Evolutionary conservation across 345 rosid species (phyloP), one percentile per base, ranked within the genome.

Genomic region (Carallia pectinifolia): DNA sequence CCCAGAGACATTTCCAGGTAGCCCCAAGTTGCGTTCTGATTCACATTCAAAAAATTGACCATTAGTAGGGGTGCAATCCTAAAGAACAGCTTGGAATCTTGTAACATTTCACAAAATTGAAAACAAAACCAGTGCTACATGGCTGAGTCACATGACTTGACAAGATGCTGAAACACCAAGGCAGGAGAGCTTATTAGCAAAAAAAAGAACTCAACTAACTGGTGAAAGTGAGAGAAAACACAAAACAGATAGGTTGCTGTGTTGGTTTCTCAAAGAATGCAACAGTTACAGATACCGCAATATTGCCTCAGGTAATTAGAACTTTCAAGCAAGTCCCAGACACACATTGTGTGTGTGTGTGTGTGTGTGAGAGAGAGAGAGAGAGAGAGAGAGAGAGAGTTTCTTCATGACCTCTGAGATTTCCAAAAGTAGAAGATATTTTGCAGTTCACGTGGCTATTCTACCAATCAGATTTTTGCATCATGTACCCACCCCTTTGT

Each of bases 1-100:
- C 73, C 88, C 87, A 37, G 75, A 79, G 61, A 81, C 56, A 52
- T 83, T 55, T 38, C 74, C 79, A 2, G 64, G 64, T 74, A 77
- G 81, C 69, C 76, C 69, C 67, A 77, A 73, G 65, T 84, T 85
- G 69, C 75, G 83, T 78, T 82, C 96, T 88, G 76, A 72, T 67
- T 73, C 65, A 7, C 76, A 71, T 29, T 58, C 52, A 72, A 66
- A 12, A 52, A 76, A 62, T 19, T 16, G 36, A 75, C 44, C 34
- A 18, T 70, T 29, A 74, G n/a, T 61, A 31, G 23, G 59, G 17
- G 16, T 7, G 8, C 4, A 38, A 16, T 30, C 33, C 27, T 5
- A 36, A 17, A 71, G n/a, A 17, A 7, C 58, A 48, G 52, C 53
- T 39, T 47, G 13, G 38, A 40, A 58, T 29, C 6, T 18, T 39